Evolutionary conservation across 2,329 filamentous ascomycete genomes (phyloP).

Genomic region (Fusarium piperis): DNA sequence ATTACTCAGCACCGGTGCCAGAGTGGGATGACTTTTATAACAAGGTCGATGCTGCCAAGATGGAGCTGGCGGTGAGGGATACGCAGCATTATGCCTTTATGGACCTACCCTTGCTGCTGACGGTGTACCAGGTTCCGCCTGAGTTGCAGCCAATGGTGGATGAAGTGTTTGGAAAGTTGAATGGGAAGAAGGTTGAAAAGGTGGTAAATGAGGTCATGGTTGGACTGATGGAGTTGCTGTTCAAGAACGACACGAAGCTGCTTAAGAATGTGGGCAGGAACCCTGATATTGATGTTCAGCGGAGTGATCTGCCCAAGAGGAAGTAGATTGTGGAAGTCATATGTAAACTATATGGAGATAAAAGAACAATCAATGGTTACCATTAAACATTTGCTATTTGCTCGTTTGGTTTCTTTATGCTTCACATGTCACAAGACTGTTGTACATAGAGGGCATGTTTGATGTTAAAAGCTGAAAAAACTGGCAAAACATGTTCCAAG

Average conservation of each 20-base stretch:
- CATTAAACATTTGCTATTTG: not conserved
- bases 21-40: constrained; percentile 4
- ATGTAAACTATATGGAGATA: not conserved
- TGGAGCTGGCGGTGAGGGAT: not conserved
- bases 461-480: not conserved
- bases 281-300: constrained; percentile 4
- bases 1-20: not conserved
- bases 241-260: not conserved
- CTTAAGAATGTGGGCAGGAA: constrained; percentile 1
- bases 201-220: not conserved
- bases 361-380: not conserved
- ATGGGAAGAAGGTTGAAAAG: constrained; percentile 8
- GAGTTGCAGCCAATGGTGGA: not conserved
- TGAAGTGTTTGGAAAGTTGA: not conserved
- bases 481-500: not conserved
- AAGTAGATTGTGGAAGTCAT: not conserved
- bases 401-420: not conserved
- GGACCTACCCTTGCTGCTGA: constrained; percentile 14
- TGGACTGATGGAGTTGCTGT: constrained; percentile 4
- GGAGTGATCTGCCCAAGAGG: not conserved
- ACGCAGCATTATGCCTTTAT: constrained; percentile 10
- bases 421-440: not conserved
- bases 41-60: constrained; percentile 13
- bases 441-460: not conserved
- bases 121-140: not conserved